Evolutionary conservation across 306 rosid genomes (phyloP), one percentile per base, ranked within the genome.

Genomic region (Cicer arietinum): DNA sequence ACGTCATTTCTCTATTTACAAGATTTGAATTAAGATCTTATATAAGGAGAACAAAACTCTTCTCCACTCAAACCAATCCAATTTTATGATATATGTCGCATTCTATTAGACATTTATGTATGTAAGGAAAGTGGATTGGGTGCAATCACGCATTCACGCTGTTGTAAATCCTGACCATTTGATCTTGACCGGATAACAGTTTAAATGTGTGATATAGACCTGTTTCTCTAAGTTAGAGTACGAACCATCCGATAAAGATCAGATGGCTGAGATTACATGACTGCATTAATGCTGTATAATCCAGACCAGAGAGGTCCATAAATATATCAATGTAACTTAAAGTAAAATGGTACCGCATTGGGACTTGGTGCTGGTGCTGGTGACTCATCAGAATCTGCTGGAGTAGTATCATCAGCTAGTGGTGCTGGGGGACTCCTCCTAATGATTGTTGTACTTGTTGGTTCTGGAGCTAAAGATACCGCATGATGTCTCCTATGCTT

Each of bases 361-460:
- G 80, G 77, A 69, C 69, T 84, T 50, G 98, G 98, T 73, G 98
- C 87, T 64, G 98, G 98, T 20, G 97, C 86, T 6, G 97, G 97
- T 0, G 88, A 56, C 3, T 87, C 92, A 48, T 74, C 85, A 10
- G 97, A 69, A 7, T 86, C 91, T 2, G 61, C 79, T 7, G 83
- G 86, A 44, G 75, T 75, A 40, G 83, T 62, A 54, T 76, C 84
- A 11, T 76, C 69, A 45, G 48, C 76, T 30, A 94, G 88, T 43
- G 98, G 98, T 10, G 98, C 98, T 25, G 98, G 98, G 17, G 98
- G 98, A 77, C 98, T 94, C 51, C 59, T 75, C 16, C 62, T 63
- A 13, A 76, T 53, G 10, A 73, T 12, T 0, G 87, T 81, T 1
- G 88, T 81, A 6, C 87, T 81, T 1, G 89, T 84, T 5, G 92